Base-by-base conservation (phyloP, 1,284 basidiomycete species). In the Sanguinoderma infundibulare region DNA sequence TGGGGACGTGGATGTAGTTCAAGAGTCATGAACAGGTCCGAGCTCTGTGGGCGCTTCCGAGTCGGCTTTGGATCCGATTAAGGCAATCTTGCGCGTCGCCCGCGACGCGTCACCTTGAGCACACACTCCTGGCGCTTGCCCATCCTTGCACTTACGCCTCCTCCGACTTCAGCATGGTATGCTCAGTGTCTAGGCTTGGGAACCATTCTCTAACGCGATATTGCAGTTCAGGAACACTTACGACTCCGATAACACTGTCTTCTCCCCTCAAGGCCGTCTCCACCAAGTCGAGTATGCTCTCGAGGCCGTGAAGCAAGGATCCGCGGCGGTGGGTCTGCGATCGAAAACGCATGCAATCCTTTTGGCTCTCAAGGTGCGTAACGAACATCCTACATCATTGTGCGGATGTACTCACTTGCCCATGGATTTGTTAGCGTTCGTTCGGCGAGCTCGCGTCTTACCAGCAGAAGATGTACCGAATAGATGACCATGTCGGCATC, bases 271-370 rank as follows among this genome's bases (percentile, higher is more conserved):
- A 79, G 94, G 94, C 55, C 87, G 94, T 67, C 81, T 95, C 61
- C 91, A 94, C 76, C 96, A 99, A 78, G 98, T 99, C 72, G 98
- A 99, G 79, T 99, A 99, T 86, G 96, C 98, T 4, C 88, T 98
- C 60, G 98, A 99, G 79, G 98, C 98, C 65, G 97, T 99, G 69
- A 99, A 99, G 85, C 98, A 99, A 76, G 98, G 98, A 65, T 98
- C 96, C 63, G 98, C 98, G 24, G 97, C 96, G 34, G 96, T 99
- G 53, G 98, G 98, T 44, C 77, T 99, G 70, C 87, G 96, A 68
- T 96, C 94, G 61, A 95, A 96, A 79, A 98, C 95, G 0, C 98
- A 99, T 78, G 92, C 96, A 24, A 87, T 99, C 59, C 83, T 99
- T 28, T 81, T 99, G 54, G 96, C 97, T 49, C 54, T 59, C 55